Conservation (phyloP, 257 asterid genomes). For the Ballota nigra region DNA sequence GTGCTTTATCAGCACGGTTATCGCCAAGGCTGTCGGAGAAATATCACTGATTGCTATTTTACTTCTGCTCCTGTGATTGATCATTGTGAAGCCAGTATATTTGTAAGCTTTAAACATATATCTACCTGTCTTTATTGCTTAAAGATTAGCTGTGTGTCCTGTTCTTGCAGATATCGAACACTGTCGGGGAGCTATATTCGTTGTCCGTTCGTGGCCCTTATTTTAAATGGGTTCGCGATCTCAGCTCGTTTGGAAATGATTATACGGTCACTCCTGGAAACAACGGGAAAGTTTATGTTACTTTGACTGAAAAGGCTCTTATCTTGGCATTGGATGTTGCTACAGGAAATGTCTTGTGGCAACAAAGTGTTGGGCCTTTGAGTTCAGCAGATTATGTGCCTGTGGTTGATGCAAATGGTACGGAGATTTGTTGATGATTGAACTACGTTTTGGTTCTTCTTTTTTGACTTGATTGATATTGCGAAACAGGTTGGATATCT, state of each 20-base stretch:
- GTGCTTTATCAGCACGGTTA: slow-evolving; percentile 73
- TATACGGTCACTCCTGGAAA: slow-evolving; percentile 65
- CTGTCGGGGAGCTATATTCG: slow-evolving; percentile 78
- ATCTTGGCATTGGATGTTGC: slow-evolving; percentile 70
- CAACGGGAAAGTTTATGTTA: slow-evolving; percentile 67
- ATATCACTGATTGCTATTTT: slow-evolving; percentile 62
- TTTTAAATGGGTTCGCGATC: slow-evolving; percentile 87
- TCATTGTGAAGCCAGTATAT: slow-evolving; percentile 91
- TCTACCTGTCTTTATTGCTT: not conserved
- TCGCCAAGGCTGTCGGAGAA: slow-evolving; percentile 84
- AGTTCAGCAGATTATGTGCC: slow-evolving; percentile 72
- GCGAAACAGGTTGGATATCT: slow-evolving; percentile 85
- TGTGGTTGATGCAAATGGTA: slow-evolving; percentile 78
- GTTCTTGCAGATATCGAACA: slow-evolving; percentile 64
- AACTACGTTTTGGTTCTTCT: not conserved
- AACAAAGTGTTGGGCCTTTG: slow-evolving; percentile 61
- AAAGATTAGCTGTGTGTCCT: not conserved
- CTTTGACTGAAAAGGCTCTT: slow-evolving; percentile 41
- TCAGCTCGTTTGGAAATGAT: slow-evolving; percentile 56
- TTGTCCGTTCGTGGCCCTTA: slow-evolving; percentile 69
- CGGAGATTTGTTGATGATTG: not conserved
- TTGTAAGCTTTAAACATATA: slow-evolving; percentile 41
- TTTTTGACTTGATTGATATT: not conserved
- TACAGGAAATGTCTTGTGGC: slow-evolving; percentile 73
- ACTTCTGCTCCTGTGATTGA: slow-evolving; percentile 72